Conservation (phyloP, 306 rosid species). For the Calophaca sinica region DNA sequence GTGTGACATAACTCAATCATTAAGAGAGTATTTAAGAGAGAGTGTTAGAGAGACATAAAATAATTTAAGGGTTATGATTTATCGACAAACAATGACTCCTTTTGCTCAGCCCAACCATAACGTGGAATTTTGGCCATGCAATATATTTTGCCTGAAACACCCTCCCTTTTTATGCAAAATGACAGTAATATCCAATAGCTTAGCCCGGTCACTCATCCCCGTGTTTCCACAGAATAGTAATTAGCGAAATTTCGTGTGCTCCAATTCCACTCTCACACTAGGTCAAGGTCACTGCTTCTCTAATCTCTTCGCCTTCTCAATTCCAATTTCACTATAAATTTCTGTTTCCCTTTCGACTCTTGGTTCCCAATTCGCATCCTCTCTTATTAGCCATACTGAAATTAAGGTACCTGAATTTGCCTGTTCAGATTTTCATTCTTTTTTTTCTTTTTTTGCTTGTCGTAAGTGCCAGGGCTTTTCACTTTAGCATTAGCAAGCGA, state of each 20-base stretch:
- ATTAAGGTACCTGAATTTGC: slow-evolving; percentile 16
- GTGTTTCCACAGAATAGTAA: slow-evolving; percentile 19
- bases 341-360: background rate
- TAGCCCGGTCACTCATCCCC: slow-evolving; percentile 34
- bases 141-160: slow-evolving; percentile 14
- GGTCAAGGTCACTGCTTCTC: slow-evolving; percentile 47
- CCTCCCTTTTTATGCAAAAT: slow-evolving; percentile 3
- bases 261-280: slow-evolving; percentile 33
- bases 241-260: background rate
- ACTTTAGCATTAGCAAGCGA: background rate
- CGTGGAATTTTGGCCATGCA: background rate
- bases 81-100: too few relatives aligned
- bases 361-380: background rate
- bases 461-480: slow-evolving; percentile 11
- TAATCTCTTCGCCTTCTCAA: slow-evolving; percentile 6
- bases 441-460: background rate
- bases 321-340: background rate
- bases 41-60: too few relatives aligned
- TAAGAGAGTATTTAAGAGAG: too few relatives aligned
- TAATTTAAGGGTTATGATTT: too few relatives aligned
- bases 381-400: slow-evolving; percentile 22
- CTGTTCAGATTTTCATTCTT: background rate
- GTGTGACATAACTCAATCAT: too few relatives aligned
- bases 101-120: background rate
- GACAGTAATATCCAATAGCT: slow-evolving; percentile 51